Conservation (phyloP, 2,329 filamentous ascomycete genomes). For the Massarina eburnea region DNA sequence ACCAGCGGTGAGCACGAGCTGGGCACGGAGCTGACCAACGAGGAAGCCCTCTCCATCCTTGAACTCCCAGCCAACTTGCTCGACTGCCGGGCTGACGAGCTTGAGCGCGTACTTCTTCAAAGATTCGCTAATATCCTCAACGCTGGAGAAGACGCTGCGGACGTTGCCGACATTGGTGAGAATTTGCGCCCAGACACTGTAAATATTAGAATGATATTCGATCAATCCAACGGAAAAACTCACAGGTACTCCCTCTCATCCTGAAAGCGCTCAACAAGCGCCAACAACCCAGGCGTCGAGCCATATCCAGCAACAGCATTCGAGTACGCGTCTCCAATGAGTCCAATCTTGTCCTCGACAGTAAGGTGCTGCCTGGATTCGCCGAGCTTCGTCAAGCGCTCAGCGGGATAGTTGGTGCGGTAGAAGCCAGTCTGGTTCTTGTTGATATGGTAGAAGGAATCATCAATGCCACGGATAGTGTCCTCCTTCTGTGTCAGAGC, state of each 20-base stretch:
- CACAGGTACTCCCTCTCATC: slow-evolving; percentile 77
- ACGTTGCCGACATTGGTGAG: slow-evolving; percentile 74
- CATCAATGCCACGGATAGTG: slow-evolving; percentile 72
- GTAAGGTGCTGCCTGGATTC: slow-evolving; percentile 74
- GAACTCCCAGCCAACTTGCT: slow-evolving; percentile 85
- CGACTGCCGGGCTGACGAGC: slow-evolving; percentile 72
- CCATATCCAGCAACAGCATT: slow-evolving; percentile 85
- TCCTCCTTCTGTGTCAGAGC: slow-evolving; percentile 77
- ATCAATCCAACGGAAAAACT: slow-evolving; percentile 19
- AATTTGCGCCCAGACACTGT: slow-evolving; percentile 79
- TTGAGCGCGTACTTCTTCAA: slow-evolving; percentile 78
- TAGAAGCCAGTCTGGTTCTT: slow-evolving; percentile 86
- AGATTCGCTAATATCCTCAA: slow-evolving; percentile 69
- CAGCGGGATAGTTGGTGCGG: slow-evolving; percentile 88
- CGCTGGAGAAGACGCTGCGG: slow-evolving; percentile 81
- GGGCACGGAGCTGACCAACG: slow-evolving; percentile 76
- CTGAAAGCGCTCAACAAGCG: slow-evolving; percentile 82
- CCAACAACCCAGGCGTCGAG: slow-evolving; percentile 77
- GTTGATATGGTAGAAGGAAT: slow-evolving; percentile 92
- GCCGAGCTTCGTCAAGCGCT: slow-evolving; percentile 77
- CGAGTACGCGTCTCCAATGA: slow-evolving; percentile 86
- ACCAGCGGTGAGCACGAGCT: slow-evolving; percentile 75
- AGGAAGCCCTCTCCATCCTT: slow-evolving; percentile 78
- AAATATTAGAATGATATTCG: slow-evolving; percentile 6
- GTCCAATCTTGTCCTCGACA: slow-evolving; percentile 87